These are phyloP conservation scores for Scutellaria galericulata DNA, from an alignment of 257 asterid genomes.

Conservation along the genomic window DNA sequence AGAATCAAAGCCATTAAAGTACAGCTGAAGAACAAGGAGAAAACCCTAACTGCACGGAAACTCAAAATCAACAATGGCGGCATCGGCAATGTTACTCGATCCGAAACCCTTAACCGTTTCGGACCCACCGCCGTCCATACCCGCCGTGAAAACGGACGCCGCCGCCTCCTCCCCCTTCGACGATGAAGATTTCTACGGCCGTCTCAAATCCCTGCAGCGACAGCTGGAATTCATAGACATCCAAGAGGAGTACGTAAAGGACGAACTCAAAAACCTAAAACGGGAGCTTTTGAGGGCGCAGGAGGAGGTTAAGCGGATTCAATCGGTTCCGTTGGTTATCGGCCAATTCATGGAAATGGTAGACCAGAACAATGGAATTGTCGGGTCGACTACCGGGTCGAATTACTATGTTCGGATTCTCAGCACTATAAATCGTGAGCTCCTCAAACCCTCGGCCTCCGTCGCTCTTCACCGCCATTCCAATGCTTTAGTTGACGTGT, in stretches of 20 bases:
- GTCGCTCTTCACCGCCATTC: slow-evolving; percentile 26
- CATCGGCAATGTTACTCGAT: slow-evolving; percentile 28
- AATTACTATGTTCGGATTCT: slow-evolving; percentile 26
- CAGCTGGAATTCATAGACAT: slow-evolving; percentile 10
- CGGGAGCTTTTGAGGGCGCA: slow-evolving; percentile 26
- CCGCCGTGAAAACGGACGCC: slow-evolving; percentile 7
- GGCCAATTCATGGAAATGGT: slow-evolving; percentile 30
- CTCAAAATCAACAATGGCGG: slow-evolving; percentile 16
- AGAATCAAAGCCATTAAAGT: slow-evolving; percentile 5
- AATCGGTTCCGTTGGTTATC: slow-evolving; percentile 22
- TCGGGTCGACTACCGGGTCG: slow-evolving; percentile 26
- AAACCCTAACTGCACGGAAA: slow-evolving; percentile 13
- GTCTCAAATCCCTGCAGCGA: slow-evolving; percentile 38
- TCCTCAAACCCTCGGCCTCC: slow-evolving; percentile 26
- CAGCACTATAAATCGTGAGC: slow-evolving; percentile 22
- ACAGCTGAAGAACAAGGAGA: slow-evolving; percentile 1
- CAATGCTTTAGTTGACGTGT: slow-evolving; percentile 23
- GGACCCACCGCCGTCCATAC: slow-evolving; percentile 11
- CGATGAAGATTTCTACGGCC: slow-evolving; percentile 36
- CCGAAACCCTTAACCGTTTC: slow-evolving; percentile 5
- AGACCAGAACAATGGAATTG: slow-evolving; percentile 20
- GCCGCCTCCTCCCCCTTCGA: neutral
- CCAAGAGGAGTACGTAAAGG: slow-evolving; percentile 27
- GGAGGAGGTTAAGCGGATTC: slow-evolving; percentile 31
- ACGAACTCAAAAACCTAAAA: slow-evolving; percentile 28